A percentile compares a stretch with the other conserved stretches of the same genome.
Evolutionary conservation across 768 basidiomycete species (phyloP).

Genomic region (Multifurca ochricompacta): DNA sequence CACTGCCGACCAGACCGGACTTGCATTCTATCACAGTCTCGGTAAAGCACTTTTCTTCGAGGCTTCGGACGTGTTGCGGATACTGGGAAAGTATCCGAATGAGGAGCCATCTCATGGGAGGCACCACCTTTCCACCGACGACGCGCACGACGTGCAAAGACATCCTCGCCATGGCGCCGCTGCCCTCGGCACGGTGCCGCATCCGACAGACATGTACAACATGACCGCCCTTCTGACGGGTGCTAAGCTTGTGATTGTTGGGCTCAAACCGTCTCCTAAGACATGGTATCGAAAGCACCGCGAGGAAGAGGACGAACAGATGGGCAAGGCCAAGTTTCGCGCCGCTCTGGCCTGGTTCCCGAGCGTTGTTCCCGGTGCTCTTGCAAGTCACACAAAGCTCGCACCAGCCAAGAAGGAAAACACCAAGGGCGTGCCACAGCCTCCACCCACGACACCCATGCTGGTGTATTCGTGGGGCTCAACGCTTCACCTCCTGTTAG

Average conservation of each 20-base stretch:
- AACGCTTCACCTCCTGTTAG: conserved; percentile 52
- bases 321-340: conserved; percentile 39
- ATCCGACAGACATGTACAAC: conserved; percentile 72
- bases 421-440: conserved; percentile 12
- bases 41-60: conserved; percentile 94
- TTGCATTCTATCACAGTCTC: conserved; percentile 92
- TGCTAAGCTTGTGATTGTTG: conserved; percentile 86
- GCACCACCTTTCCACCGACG: conserved; percentile 35
- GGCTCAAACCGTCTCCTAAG: conserved; percentile 82
- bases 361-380: conserved; percentile 33
- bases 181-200: conserved; percentile 72
- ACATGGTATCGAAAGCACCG: conserved; percentile 84
- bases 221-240: conserved; percentile 84
- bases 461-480: conserved; percentile 85
- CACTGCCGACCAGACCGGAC: conserved; percentile 80
- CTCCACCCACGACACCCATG: conserved; percentile 42
- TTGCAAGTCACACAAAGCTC: conserved; percentile 13
- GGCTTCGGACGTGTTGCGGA: conserved; percentile 87
- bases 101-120: conserved; percentile 27
- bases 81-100: conserved; percentile 85
- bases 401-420: conserved; percentile 23
- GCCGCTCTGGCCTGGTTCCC: conserved; percentile 83
- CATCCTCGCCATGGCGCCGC: conserved; percentile 72
- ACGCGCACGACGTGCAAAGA: conserved; percentile 43
- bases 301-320: conserved; percentile 37